Conservation (phyloP, 208 protist species). For the Naegleria fowleri region DNA sequence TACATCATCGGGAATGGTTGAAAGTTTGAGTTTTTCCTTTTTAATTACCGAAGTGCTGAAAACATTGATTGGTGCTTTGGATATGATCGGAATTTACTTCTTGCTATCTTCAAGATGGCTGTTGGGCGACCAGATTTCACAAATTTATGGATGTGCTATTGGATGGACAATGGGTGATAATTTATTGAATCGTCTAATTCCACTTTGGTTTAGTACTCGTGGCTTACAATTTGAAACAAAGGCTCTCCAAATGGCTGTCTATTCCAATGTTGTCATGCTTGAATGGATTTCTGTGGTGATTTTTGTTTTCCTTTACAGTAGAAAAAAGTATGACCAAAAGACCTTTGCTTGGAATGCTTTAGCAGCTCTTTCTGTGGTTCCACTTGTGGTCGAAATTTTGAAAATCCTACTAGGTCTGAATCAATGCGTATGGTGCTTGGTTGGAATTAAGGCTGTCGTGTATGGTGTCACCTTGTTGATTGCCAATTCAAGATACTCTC, state of each 20-base stretch:
- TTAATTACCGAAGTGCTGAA: background rate
- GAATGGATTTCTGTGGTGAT: background rate
- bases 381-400: background rate
- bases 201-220: background rate
- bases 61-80: background rate
- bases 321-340: background rate
- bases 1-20: background rate
- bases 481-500: background rate
- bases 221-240: conserved; percentile 8
- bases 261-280: background rate
- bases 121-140: background rate
- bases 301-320: background rate
- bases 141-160: background rate
- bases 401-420: background rate
- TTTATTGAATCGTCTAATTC: background rate
- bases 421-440: background rate
- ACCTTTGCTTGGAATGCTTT: background rate
- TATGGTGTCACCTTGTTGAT: background rate
- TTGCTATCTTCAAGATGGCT: background rate
- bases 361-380: background rate
- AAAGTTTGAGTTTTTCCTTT: background rate
- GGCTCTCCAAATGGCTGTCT: background rate
- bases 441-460: background rate
- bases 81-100: background rate
- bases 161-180: conserved; percentile 1